Evolutionary conservation across 169 alveolate genomes (phyloP).

Genomic region (Plasmodium cynomolgi): DNA sequence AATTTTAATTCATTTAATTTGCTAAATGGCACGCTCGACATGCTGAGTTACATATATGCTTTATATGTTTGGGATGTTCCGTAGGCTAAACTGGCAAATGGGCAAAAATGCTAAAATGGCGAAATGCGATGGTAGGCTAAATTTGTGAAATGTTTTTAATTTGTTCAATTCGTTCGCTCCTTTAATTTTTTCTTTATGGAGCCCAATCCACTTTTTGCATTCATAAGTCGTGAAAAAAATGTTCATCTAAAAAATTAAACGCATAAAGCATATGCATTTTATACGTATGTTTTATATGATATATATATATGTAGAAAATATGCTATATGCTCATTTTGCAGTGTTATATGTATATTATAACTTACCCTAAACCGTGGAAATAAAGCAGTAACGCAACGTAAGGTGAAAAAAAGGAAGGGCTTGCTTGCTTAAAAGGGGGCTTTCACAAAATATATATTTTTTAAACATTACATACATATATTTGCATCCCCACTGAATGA

Average conservation of each 20-base stretch:
- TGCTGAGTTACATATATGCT: background rate
- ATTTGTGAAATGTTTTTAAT: background rate
- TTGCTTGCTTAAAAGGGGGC: background rate
- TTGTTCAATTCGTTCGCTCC: background rate
- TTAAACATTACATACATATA: background rate
- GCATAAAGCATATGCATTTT: background rate
- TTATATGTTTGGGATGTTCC: background rate
- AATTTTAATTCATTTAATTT: slow-evolving; percentile 3
- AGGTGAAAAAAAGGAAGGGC: background rate
- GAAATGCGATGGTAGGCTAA: background rate
- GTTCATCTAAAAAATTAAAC: background rate
- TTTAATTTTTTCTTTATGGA: background rate
- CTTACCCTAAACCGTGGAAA: background rate
- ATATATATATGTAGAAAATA: background rate
- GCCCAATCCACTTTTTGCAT: background rate
- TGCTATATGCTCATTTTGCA: background rate
- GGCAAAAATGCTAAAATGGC: background rate
- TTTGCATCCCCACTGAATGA: background rate
- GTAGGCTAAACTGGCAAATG: background rate
- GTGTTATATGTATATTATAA: background rate
- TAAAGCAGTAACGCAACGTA: background rate
- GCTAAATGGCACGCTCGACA: background rate
- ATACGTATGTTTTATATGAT: background rate
- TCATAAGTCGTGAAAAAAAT: background rate
- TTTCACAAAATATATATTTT: background rate